phyloP scores from a whole-genome alignment of 139 green algal species.

The Asterochloris erici region DNA sequence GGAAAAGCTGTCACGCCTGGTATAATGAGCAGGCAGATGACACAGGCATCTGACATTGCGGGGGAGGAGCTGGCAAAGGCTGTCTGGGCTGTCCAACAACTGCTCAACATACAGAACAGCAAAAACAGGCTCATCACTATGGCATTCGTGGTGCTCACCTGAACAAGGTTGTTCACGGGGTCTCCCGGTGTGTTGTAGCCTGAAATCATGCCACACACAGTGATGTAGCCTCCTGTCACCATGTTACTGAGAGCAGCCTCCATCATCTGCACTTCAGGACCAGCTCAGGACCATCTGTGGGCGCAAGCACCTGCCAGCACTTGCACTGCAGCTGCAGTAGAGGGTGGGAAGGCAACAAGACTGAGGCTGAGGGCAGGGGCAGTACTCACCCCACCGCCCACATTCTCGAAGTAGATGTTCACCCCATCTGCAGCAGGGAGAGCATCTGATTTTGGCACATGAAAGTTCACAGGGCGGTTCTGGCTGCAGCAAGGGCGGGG shows the following conservation, averaged over 20 bases:
- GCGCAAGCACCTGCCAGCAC: no score
- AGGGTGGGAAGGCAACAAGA: neutral
- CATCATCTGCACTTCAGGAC: slow-evolving; percentile 7
- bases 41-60: neutral
- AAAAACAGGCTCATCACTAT: neutral
- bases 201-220: slow-evolving; percentile 17
- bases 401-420: slow-evolving; percentile 17
- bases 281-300: neutral
- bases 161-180: neutral
- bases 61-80: no score
- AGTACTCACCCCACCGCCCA: neutral
- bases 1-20: neutral
- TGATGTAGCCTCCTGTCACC: neutral
- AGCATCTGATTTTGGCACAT: no score
- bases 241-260: neutral
- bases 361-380: neutral
- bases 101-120: neutral
- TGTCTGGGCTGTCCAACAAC: neutral
- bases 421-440: neutral
- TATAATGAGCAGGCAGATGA: neutral
- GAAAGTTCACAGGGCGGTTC: no score
- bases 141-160: neutral
- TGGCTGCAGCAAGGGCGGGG: no score
- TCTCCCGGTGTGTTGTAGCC: slow-evolving; percentile 1
- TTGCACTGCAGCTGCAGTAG: neutral